Percentiles rank a stretch among this genome's conserved stretches.
Evolutionary conservation across 805 yeast genomes (phyloP).

Genomic region (Yarrowia sp.): DNA sequence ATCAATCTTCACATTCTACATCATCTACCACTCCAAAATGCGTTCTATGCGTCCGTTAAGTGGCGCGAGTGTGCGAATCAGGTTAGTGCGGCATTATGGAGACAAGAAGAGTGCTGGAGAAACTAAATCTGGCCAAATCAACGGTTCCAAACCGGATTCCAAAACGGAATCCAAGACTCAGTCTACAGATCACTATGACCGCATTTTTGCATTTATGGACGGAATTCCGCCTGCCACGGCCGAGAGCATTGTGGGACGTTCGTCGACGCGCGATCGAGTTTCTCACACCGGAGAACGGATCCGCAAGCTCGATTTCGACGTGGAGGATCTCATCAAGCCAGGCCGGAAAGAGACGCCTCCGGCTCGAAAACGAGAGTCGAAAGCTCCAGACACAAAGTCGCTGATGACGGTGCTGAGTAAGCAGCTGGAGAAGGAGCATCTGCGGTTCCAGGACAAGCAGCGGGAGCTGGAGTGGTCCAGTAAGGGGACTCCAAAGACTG

Average conservation of each 20-base stretch:
- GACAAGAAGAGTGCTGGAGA: too few species aligned
- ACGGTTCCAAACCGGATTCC: too few species aligned
- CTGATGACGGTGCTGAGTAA: conserved; percentile 29
- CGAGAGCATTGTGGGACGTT: conserved; percentile 12
- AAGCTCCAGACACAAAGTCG: background rate
- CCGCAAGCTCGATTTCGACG: conserved; percentile 10
- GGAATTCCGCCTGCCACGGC: conserved; percentile 1
- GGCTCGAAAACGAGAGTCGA: background rate
- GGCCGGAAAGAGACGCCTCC: background rate
- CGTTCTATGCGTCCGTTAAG: background rate
- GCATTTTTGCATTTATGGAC: conserved; percentile 18
- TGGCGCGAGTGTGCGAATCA: too few species aligned
- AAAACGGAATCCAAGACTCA: too few species aligned
- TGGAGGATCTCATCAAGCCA: conserved; percentile 9
- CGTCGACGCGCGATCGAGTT: conserved; percentile 16
- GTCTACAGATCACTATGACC: conserved; percentile 16
- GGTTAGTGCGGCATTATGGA: too few species aligned
- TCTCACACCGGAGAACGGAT: conserved; percentile 5
- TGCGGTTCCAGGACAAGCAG: background rate
- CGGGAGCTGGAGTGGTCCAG: conserved; percentile 15
- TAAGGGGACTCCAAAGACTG: background rate
- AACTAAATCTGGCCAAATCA: too few species aligned
- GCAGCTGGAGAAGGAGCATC: conserved; percentile 23
- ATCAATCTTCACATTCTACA: too few species aligned
- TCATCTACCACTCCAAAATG: too few species aligned